Evolutionary conservation across 805 yeast species (phyloP).

Genomic region (Hanseniaspora lachancei): DNA sequence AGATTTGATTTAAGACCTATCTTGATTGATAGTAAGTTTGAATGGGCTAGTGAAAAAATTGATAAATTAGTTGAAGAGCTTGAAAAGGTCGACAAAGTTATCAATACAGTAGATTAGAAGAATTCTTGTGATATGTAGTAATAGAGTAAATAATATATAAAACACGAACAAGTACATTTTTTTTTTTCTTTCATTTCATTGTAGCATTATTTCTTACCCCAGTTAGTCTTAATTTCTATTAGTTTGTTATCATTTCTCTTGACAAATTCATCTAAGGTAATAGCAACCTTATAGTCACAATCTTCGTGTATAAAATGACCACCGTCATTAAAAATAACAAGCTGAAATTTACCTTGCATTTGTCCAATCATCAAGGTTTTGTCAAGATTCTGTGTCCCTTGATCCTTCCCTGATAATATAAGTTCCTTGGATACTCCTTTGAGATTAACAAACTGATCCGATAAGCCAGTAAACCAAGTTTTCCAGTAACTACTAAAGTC

Average conservation of each 20-base stretch:
- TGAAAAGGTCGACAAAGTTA: constrained; percentile 26
- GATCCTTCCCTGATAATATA: constrained; percentile 75
- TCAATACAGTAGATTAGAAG: constrained; percentile 9
- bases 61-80: constrained; percentile 59
- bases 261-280: constrained; percentile 37
- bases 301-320: constrained; percentile 98
- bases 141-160: background rate
- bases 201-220: constrained; percentile 24
- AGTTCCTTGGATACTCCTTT: constrained; percentile 50
- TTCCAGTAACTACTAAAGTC: constrained; percentile 61
- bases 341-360: constrained; percentile 94
- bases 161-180: background rate
- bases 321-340: constrained; percentile 63
- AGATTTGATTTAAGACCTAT: constrained; percentile 95
- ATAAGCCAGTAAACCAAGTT: constrained; percentile 67
- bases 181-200: background rate
- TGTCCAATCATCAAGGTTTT: constrained; percentile 82
- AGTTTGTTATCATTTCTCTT: constrained; percentile 30
- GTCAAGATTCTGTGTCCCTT: constrained; percentile 41
- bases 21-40: constrained; percentile 74
- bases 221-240: constrained; percentile 28
- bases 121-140: too few species aligned
- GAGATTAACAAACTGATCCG: constrained; percentile 37
- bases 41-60: constrained; percentile 81
- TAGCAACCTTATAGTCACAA: constrained; percentile 53